These are phyloP conservation scores for Lactarius evosmus DNA, from an alignment of 768 basidiomycete species.

Conservation along the genomic window DNA sequence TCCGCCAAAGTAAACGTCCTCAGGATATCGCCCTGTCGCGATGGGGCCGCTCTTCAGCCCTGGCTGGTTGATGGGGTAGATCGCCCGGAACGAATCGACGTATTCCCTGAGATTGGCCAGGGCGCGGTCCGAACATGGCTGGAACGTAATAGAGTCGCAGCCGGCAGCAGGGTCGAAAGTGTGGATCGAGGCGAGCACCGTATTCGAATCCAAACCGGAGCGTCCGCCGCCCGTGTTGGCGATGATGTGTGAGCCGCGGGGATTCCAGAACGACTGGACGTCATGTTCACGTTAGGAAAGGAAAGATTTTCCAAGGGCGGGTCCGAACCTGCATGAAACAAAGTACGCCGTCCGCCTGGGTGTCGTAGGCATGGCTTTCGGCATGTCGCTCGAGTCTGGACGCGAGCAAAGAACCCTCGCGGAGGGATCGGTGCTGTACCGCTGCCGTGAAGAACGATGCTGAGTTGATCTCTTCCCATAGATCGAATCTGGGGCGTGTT, in stretches of 20 bases:
- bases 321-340: conserved; percentile 66
- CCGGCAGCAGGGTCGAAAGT: conserved; percentile 68
- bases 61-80: conserved; percentile 63
- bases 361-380: conserved; percentile 44
- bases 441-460: conserved; percentile 79
- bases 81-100: conserved; percentile 64
- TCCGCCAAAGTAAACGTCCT: conserved; percentile 68
- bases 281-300: background rate
- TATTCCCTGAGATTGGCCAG: conserved; percentile 65
- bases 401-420: conserved; percentile 59
- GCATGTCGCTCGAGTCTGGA: conserved; percentile 50
- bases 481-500: conserved; percentile 49
- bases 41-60: conserved; percentile 51
- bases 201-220: conserved; percentile 50
- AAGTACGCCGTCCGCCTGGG: conserved; percentile 58
- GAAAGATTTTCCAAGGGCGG: background rate
- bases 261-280: conserved; percentile 71
- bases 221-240: conserved; percentile 72
- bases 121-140: conserved; percentile 78
- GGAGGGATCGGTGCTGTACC: conserved; percentile 34
- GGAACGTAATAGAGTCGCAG: conserved; percentile 71
- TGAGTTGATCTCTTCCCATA: conserved; percentile 70
- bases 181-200: conserved; percentile 62
- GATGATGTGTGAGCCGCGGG: conserved; percentile 53
- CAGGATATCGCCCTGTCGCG: conserved; percentile 71